Evolutionary conservation across 495 filamentous ascomycete species (phyloP).

Genomic region (Pyrenopolyporus hunteri): DNA sequence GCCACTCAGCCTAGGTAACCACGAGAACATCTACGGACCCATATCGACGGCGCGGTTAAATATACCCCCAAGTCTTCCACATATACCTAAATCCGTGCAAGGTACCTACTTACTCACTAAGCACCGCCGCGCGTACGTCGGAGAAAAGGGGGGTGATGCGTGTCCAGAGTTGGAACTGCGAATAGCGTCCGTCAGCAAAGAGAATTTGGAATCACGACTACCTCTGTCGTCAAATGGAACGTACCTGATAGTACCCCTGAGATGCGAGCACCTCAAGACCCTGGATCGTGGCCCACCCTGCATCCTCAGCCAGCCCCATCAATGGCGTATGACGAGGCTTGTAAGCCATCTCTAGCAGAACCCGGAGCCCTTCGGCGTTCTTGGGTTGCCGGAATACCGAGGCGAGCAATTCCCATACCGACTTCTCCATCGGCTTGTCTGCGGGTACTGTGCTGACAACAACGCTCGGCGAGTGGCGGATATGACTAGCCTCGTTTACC

Average conservation of each 20-base stretch:
- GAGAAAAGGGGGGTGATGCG: constrained; percentile 73
- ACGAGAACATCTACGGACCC: too few relatives aligned
- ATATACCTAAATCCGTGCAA: too few relatives aligned
- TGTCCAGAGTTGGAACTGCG: constrained; percentile 77
- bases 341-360: constrained; percentile 96
- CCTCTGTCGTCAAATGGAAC: constrained; percentile 26
- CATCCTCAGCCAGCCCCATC: constrained; percentile 81
- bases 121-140: constrained; percentile 62
- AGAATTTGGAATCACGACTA: neutral
- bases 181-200: constrained; percentile 19
- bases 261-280: constrained; percentile 90
- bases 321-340: constrained; percentile 81
- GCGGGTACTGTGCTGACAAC: constrained; percentile 92
- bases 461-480: constrained; percentile 66
- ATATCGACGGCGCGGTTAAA: too few relatives aligned
- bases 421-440: constrained; percentile 78
- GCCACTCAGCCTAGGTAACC: too few relatives aligned
- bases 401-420: constrained; percentile 70
- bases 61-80: too few relatives aligned
- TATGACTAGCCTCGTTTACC: constrained; percentile 55
- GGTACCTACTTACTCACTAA: too few relatives aligned
- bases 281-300: constrained; percentile 85
- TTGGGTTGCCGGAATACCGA: constrained; percentile 64
- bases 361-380: constrained; percentile 51
- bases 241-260: constrained; percentile 78